Percentiles rank a stretch among this genome's conserved stretches.
Evolutionary conservation across 2,329 filamentous ascomycete species (phyloP).

Genomic region (Aspergillus fumigatiaffinis): DNA sequence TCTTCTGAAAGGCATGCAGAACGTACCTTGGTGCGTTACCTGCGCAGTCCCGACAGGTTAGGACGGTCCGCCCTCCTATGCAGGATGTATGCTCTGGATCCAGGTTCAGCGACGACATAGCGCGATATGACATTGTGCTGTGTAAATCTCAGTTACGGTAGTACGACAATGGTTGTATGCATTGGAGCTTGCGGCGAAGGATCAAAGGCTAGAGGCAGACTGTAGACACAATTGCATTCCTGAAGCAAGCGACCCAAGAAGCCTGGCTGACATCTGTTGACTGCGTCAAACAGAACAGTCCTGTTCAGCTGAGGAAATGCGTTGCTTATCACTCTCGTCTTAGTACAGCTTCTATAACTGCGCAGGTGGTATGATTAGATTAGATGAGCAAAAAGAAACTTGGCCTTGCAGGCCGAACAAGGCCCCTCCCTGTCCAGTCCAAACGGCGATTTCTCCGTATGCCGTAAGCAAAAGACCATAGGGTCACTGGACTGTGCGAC

Average conservation of each 20-base stretch:
- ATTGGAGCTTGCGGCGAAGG: neutral
- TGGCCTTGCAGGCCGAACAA: conserved; percentile 9
- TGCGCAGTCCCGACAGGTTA: conserved; percentile 34
- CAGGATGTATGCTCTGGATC: conserved; percentile 33
- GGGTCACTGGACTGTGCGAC: conserved; percentile 13
- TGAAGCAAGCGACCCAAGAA: neutral
- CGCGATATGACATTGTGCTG: neutral
- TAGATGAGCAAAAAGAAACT: conserved; percentile 1
- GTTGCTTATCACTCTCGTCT: neutral
- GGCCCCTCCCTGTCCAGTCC: conserved; percentile 16
- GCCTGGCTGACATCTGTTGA: neutral
- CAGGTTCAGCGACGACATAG: conserved; percentile 15
- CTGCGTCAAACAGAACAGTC: neutral
- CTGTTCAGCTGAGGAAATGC: neutral
- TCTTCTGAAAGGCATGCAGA: neutral
- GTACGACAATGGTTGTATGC: neutral
- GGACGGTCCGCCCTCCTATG: conserved; percentile 29
- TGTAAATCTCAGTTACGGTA: neutral
- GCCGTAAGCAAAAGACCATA: conserved; percentile 8
- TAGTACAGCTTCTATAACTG: neutral
- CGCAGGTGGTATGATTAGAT: neutral
- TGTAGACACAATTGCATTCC: neutral
- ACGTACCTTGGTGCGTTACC: conserved; percentile 35
- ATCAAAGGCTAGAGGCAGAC: neutral
- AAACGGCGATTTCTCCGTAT: conserved; percentile 8